phyloP scores from a whole-genome alignment of 2,329 filamentous ascomycete species.

The Paradendryphiella salina region DNA sequence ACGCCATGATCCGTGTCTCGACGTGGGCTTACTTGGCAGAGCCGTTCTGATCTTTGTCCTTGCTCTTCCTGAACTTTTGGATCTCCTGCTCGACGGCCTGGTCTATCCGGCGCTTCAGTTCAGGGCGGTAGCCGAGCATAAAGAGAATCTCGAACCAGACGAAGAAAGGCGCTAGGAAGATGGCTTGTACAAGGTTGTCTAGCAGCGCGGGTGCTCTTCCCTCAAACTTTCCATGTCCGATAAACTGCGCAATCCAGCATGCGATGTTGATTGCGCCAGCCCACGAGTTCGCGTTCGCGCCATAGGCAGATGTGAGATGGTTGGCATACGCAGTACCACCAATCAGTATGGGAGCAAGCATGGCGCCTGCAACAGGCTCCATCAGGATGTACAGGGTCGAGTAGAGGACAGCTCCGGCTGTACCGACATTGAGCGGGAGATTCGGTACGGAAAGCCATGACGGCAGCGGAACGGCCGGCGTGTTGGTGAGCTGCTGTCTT shows the following conservation, averaged over 20 bases:
- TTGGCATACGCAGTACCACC: constrained; percentile 75
- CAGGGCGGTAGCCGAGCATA: constrained; percentile 83
- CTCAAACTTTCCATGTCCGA: constrained; percentile 90
- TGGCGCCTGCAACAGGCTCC: constrained; percentile 85
- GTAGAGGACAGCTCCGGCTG: constrained; percentile 64
- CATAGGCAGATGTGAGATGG: constrained; percentile 68
- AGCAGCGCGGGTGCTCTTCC: constrained; percentile 83
- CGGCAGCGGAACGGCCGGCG: constrained; percentile 58
- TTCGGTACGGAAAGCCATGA: constrained; percentile 58
- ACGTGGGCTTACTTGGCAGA: constrained; percentile 22
- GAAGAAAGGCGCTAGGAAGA: constrained; percentile 93
- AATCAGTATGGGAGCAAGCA: constrained; percentile 76
- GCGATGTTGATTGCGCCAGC: constrained; percentile 70
- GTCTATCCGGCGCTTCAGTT: constrained; percentile 80
- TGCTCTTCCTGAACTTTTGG: constrained; percentile 66
- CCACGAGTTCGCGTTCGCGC: constrained; percentile 63
- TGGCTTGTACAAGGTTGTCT: constrained; percentile 87
- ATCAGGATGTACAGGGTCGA: constrained; percentile 83
- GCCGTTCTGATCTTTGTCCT: constrained; percentile 50
- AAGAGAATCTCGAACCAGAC: constrained; percentile 97
- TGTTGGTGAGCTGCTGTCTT: constrained; percentile 58
- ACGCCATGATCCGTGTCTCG: not conserved
- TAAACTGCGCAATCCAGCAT: constrained; percentile 85
- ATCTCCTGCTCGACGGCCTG: constrained; percentile 76
- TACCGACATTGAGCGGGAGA: constrained; percentile 63